Evolutionary conservation across 441 rosid species (phyloP).

Genomic region (Manihot esculenta): DNA sequence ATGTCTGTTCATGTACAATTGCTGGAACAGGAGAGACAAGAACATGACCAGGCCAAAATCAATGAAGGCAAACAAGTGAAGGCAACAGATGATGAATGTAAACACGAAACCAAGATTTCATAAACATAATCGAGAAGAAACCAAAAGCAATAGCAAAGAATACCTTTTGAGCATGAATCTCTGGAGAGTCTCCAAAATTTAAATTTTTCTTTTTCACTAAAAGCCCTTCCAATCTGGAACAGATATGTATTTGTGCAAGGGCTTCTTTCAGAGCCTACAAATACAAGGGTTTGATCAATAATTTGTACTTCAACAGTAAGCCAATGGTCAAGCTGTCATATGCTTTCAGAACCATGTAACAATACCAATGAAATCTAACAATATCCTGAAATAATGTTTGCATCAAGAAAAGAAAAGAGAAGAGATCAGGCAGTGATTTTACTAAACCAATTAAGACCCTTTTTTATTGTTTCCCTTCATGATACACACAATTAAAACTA

Average conservation of each 20-base stretch:
- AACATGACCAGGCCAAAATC: too few species aligned
- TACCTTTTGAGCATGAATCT: conserved; percentile 95
- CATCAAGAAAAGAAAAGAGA: neutral
- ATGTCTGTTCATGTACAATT: too few species aligned
- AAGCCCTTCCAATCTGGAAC: conserved; percentile 81
- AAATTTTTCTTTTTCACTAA: conserved; percentile 63
- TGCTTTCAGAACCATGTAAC: too few species aligned
- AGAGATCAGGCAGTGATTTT: neutral
- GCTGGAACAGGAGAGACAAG: too few species aligned
- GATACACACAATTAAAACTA: neutral
- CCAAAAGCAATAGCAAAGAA: conserved; percentile 13
- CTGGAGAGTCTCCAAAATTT: conserved; percentile 78
- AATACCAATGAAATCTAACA: conserved; percentile 4
- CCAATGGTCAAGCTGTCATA: neutral
- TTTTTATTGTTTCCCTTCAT: neutral
- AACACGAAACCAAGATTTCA: conserved; percentile 7
- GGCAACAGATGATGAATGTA: too few species aligned
- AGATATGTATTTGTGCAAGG: conserved; percentile 68
- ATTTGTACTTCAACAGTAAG: conserved; percentile 4
- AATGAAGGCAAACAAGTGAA: too few species aligned
- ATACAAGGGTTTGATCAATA: conserved; percentile 22
- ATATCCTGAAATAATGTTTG: neutral
- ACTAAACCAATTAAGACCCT: neutral
- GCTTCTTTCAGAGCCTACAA: conserved; percentile 78
- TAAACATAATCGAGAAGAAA: conserved; percentile 13